Evolutionary conservation across 139 green algal genomes (phyloP).

Genomic region (Chlamydomonas sp.): DNA sequence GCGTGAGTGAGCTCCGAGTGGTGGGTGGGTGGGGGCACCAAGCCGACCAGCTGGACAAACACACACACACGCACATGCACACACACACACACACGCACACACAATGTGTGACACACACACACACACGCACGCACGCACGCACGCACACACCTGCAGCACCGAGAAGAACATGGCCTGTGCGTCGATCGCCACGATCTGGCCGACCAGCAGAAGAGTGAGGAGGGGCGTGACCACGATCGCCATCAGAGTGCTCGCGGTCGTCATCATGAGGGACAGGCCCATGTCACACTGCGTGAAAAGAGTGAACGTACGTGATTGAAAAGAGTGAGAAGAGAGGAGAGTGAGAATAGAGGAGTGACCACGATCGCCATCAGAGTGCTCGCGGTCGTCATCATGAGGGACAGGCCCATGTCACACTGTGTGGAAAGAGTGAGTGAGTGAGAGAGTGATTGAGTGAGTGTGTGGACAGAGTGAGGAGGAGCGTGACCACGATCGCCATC

Average conservation of each 20-base stretch:
- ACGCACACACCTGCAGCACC: slow-evolving; percentile 22
- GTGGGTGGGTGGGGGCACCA: no score
- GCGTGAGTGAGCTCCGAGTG: no score
- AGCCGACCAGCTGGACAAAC: no score
- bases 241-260: slow-evolving; percentile 36
- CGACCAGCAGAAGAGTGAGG: slow-evolving; percentile 39
- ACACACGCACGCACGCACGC: no score
- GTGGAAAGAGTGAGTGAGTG: no score
- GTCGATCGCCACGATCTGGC: slow-evolving; percentile 47
- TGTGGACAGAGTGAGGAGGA: slow-evolving; percentile 44
- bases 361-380: slow-evolving; percentile 35
- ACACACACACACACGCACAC: no score
- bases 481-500: slow-evolving; percentile 46
- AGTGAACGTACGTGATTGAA: no score
- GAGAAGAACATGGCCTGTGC: slow-evolving; percentile 47
- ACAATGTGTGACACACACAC: no score
- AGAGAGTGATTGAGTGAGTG: no score
- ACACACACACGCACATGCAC: no score
- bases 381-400: slow-evolving; percentile 45
- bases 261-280: slow-evolving; percentile 45
- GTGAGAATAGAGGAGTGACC: no score
- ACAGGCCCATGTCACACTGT: slow-evolving; percentile 33
- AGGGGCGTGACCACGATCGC: slow-evolving; percentile 47
- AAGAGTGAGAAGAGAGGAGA: no score
- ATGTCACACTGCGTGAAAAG: slow-evolving; percentile 28